Conservation (phyloP, 495 filamentous ascomycete genomes). For the Parachaetomium inaequale region DNA sequence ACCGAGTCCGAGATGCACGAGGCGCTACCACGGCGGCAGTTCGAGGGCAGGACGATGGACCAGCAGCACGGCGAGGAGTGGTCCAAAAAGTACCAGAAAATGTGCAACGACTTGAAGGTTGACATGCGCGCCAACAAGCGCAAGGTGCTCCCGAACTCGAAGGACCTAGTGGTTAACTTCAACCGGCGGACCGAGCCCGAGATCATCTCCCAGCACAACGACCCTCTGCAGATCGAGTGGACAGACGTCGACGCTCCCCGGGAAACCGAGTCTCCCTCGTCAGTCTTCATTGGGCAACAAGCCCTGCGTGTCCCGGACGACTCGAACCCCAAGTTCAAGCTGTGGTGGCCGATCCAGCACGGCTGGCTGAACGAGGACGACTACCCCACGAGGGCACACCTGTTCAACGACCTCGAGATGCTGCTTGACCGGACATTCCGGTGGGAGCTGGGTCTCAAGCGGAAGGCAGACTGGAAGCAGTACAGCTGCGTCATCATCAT, state of each 20-base stretch:
- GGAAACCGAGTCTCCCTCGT: slow-evolving; percentile 52
- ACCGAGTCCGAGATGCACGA: slow-evolving; percentile 84
- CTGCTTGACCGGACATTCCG: slow-evolving; percentile 85
- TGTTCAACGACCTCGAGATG: slow-evolving; percentile 80
- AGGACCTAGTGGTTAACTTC: slow-evolving; percentile 88
- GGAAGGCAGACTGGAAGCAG: slow-evolving; percentile 75
- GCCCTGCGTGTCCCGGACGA: slow-evolving; percentile 83
- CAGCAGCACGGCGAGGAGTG: slow-evolving; percentile 90
- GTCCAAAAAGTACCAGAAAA: slow-evolving; percentile 68
- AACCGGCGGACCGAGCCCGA: slow-evolving; percentile 79
- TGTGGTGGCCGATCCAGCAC: slow-evolving; percentile 85
- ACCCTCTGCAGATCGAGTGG: slow-evolving; percentile 90
- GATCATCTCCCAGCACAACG: slow-evolving; percentile 87
- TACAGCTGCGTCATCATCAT: slow-evolving; percentile 95
- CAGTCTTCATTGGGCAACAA: slow-evolving; percentile 73
- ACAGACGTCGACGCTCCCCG: slow-evolving; percentile 68
- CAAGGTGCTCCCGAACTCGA: slow-evolving; percentile 89
- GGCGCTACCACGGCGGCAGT: slow-evolving; percentile 82
- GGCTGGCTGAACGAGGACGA: slow-evolving; percentile 89
- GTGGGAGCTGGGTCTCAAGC: slow-evolving; percentile 70
- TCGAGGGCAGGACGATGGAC: slow-evolving; percentile 61
- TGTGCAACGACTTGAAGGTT: slow-evolving; percentile 80
- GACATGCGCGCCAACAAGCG: slow-evolving; percentile 91
- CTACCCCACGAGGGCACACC: slow-evolving; percentile 67
- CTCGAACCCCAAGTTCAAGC: slow-evolving; percentile 83